phyloP scores from a whole-genome alignment of 768 basidiomycete species.

The Leccinum variicolor region DNA sequence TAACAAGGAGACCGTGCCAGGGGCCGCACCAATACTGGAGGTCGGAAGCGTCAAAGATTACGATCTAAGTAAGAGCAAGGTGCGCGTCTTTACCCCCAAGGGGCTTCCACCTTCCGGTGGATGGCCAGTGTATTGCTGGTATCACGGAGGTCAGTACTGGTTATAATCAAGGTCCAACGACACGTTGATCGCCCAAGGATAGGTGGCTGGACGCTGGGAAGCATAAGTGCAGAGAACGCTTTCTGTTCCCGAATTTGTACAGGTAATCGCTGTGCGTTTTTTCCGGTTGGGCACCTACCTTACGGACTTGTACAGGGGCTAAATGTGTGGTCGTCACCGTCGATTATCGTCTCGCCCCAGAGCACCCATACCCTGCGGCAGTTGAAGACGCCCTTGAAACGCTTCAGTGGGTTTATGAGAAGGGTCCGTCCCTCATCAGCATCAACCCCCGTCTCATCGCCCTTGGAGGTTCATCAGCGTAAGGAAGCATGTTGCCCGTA shows the following conservation, averaged over 20 bases:
- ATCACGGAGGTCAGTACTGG: slow-evolving; percentile 58
- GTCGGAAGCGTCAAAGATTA: slow-evolving; percentile 57
- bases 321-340: slow-evolving; percentile 34
- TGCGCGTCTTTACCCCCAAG: slow-evolving; percentile 63
- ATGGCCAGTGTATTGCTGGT: slow-evolving; percentile 74
- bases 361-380: slow-evolving; percentile 32
- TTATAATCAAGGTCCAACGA: background rate
- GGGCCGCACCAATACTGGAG: slow-evolving; percentile 50
- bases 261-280: slow-evolving; percentile 13
- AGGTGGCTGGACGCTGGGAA: slow-evolving; percentile 81
- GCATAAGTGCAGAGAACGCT: slow-evolving; percentile 55
- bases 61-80: slow-evolving; percentile 46
- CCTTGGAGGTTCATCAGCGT: slow-evolving; percentile 75
- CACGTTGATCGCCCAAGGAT: background rate
- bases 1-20: slow-evolving; percentile 49
- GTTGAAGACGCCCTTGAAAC: slow-evolving; percentile 37
- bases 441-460: slow-evolving; percentile 53
- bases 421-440: slow-evolving; percentile 46
- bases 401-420: slow-evolving; percentile 28
- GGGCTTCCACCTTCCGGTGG: slow-evolving; percentile 47
- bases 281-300: background rate
- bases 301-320: slow-evolving; percentile 15
- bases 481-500: slow-evolving; percentile 3
- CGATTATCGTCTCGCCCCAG: slow-evolving; percentile 35
- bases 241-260: slow-evolving; percentile 42